A percentile compares a stretch with the other conserved stretches of the same genome.
Conservation (phyloP, 108 stramenopile species). For the Fragilariopsis cylindrus region DNA sequence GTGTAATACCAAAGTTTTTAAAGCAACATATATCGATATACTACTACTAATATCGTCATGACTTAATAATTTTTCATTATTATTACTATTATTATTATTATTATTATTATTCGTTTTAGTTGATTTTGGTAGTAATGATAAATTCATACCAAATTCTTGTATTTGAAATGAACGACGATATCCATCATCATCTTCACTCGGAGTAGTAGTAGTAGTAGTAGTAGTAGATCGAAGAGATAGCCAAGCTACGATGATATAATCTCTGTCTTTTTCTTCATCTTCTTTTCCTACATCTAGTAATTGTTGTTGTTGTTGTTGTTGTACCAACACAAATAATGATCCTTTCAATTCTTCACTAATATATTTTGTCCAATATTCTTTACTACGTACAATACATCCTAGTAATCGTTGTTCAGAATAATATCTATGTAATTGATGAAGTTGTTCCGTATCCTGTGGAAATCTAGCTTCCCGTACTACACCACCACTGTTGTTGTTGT, state of each 20-base stretch:
- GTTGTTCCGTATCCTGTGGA: constrained; percentile 53
- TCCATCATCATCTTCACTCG: neutral
- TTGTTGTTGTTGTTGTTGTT: too few relatives aligned
- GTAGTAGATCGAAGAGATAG: constrained; percentile 40
- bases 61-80: too few relatives aligned
- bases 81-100: too few relatives aligned
- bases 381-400: constrained; percentile 57
- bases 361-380: constrained; percentile 71
- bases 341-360: constrained; percentile 56
- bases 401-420: constrained; percentile 66
- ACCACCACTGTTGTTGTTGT: neutral
- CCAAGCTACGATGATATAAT: constrained; percentile 53
- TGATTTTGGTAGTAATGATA: neutral
- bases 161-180: constrained; percentile 45
- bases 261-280: neutral
- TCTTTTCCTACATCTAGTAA: neutral
- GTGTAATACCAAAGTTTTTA: neutral
- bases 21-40: neutral
- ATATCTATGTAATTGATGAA: constrained; percentile 45
- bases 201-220: neutral
- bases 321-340: constrained; percentile 46
- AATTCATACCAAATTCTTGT: constrained; percentile 66
- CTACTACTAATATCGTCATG: too few relatives aligned
- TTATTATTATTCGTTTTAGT: neutral
- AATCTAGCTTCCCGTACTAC: constrained; percentile 54